Percentiles rank a stretch among this genome's conserved stretches.
Evolutionary conservation across 1,284 basidiomycete species (phyloP).

Genomic region (Volvariella volvacea): DNA sequence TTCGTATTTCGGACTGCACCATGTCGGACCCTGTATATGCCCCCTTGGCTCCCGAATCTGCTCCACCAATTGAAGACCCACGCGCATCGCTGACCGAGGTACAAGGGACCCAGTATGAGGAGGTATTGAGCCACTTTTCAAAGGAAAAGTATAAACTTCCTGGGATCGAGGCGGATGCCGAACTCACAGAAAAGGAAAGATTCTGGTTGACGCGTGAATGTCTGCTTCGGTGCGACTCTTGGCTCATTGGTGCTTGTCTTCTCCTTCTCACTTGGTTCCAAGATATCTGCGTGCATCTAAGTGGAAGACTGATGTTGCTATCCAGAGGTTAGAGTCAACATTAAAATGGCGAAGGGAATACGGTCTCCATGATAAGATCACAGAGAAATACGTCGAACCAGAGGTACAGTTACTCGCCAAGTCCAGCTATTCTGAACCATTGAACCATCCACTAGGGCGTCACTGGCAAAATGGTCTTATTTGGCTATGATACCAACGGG

Average conservation of each 20-base stretch:
- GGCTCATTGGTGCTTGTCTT: background rate
- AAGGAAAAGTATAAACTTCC: constrained; percentile 46
- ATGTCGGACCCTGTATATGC: constrained; percentile 26
- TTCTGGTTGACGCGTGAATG: constrained; percentile 76
- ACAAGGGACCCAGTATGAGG: constrained; percentile 45
- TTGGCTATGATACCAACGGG: constrained; percentile 66
- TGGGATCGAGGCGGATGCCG: constrained; percentile 37
- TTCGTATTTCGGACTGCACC: background rate
- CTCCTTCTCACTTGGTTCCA: constrained; percentile 4
- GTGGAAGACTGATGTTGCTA: constrained; percentile 51
- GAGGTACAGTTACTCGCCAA: constrained; percentile 41
- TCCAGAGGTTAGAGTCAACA: constrained; percentile 60
- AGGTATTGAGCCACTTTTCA: constrained; percentile 55
- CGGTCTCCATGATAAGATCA: constrained; percentile 56
- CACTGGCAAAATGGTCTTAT: constrained; percentile 69
- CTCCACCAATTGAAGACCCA: constrained; percentile 22
- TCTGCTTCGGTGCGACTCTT: constrained; percentile 45
- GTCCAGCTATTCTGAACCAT: too few species aligned
- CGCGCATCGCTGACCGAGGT: constrained; percentile 34
- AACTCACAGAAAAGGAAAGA: constrained; percentile 57
- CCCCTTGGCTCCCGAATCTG: constrained; percentile 26
- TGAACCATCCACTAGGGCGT: constrained; percentile 35
- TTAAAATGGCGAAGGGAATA: constrained; percentile 72
- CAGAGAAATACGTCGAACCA: constrained; percentile 55
- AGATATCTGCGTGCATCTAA: constrained; percentile 70